Evolutionary conservation across 2,329 filamentous ascomycete species (phyloP), one percentile per base, ranked within the genome.

Genomic region (Chrysoporthe puriensis): DNA sequence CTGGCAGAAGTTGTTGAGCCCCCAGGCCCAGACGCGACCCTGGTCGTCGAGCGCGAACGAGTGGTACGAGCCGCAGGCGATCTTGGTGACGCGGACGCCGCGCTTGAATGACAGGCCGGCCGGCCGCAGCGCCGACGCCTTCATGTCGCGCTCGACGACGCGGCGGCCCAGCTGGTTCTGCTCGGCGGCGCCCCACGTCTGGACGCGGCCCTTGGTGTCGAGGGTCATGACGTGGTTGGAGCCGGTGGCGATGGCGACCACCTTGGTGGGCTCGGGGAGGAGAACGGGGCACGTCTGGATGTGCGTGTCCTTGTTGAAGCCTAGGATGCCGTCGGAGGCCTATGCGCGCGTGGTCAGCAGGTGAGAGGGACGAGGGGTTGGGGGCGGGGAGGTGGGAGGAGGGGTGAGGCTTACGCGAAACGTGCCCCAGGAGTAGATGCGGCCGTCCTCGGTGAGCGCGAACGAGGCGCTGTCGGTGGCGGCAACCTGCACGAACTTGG

Each of bases 1-100:
- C 80, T 97, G 90, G 70, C 90, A 91, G 78, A 92, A 96, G 79
- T 91, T 94, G 84, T 97, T 97, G 42, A 95, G 82, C 34, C 94
- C 93, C 93, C 93, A 97, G 0, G 89, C 87, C 79, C 89, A 96
- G 43, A 95, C 90, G 42, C 86, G 84, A 50, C 89, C 91, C 16
- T 87, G 85, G 67, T 86, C 85, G 78, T 91, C 88, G 59, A 97
- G 83, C 21, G 92, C 92, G 73, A 97, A 95, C 73, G 89, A 91
- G 81, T 97, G 92, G 79, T 94, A 95, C 16, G 90, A 87, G 57
- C 93, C 93, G 69, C 77, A 81, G n/a, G 77, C 89, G 40, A 89
- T 85, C 70, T 88, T 86, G 73, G 86, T 85, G 61, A 93, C 85
- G 62, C 90, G 91, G 73, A 94, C 86, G 64, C 83, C 79, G 43